phyloP scores from a whole-genome alignment of 345 rosid genomes.

The Eucalyptus tenuipes region DNA sequence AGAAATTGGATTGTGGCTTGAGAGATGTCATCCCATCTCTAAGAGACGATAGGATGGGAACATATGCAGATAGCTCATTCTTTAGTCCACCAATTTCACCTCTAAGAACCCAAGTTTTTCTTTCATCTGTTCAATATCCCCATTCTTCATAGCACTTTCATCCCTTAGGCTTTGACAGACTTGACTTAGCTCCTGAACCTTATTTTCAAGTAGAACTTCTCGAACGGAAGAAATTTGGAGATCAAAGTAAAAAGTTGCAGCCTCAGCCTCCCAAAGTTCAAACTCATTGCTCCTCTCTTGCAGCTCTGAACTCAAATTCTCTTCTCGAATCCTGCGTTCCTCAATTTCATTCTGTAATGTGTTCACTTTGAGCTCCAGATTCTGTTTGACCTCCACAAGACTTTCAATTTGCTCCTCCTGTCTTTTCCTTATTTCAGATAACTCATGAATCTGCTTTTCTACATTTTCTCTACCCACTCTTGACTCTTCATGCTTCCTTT shows the following conservation, averaged over 20 bases:
- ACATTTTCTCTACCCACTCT: constrained; percentile 15
- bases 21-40: constrained; percentile 36
- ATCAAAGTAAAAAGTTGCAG: constrained; percentile 80
- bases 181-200: constrained; percentile 40
- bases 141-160: constrained; percentile 18
- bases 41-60: constrained; percentile 48
- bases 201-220: constrained; percentile 62
- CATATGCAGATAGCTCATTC: constrained; percentile 39
- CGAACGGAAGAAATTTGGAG: constrained; percentile 59
- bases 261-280: constrained; percentile 90
- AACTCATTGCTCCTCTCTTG: constrained; percentile 68
- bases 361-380: constrained; percentile 37
- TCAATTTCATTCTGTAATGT: constrained; percentile 29
- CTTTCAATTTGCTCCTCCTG: constrained; percentile 32
- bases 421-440: constrained; percentile 17
- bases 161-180: constrained; percentile 44
- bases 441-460: constrained; percentile 30
- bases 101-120: constrained; percentile 47
- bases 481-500: constrained; percentile 43
- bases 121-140: constrained; percentile 48
- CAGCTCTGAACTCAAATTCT: constrained; percentile 60
- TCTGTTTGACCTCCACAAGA: constrained; percentile 37
- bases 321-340: constrained; percentile 41
- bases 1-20: constrained; percentile 27
- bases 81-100: constrained; percentile 46